Evolutionary conservation across 225 moss, liverwort and hornwort species (phyloP).

Genomic region (Pseudisothecium myosuroides): DNA sequence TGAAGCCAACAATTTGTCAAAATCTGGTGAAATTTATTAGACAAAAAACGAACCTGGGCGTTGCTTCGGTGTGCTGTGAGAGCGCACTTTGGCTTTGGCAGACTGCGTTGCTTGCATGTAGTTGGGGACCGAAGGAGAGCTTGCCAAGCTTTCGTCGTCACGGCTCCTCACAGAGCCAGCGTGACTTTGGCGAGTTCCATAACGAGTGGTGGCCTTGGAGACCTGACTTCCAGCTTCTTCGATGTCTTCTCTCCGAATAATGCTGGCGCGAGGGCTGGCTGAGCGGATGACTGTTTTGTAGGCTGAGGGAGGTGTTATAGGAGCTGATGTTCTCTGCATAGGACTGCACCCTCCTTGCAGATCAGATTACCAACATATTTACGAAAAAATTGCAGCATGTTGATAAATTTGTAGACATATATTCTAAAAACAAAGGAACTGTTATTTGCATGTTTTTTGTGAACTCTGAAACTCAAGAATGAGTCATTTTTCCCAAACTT

Average conservation of each 20-base stretch:
- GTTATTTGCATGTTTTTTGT: not conserved
- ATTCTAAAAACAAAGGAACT: not conserved
- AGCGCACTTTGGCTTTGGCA: slow-evolving; percentile 73
- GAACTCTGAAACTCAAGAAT: not conserved
- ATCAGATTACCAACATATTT: not conserved
- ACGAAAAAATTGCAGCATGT: not conserved
- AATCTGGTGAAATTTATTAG: not conserved
- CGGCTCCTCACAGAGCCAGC: slow-evolving; percentile 44
- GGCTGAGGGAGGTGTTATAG: slow-evolving; percentile 28
- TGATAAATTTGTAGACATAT: not conserved
- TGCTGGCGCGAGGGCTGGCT: slow-evolving; percentile 52
- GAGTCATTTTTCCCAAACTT: not conserved
- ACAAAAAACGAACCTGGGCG: slow-evolving; percentile 27
- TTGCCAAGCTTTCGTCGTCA: slow-evolving; percentile 74
- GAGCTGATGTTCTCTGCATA: slow-evolving; percentile 25
- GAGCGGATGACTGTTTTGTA: slow-evolving; percentile 42
- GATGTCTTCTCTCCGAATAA: slow-evolving; percentile 34
- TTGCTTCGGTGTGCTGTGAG: slow-evolving; percentile 83
- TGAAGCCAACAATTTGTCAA: not conserved
- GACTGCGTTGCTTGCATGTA: slow-evolving; percentile 97
- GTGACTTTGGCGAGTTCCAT: slow-evolving; percentile 43
- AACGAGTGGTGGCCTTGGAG: slow-evolving; percentile 26
- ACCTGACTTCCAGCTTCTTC: slow-evolving; percentile 61
- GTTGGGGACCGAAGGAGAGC: slow-evolving; percentile 75
- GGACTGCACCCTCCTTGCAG: not conserved